Base-by-base conservation (phyloP, 768 basidiomycete species). In the Boletus patriciae region DNA sequence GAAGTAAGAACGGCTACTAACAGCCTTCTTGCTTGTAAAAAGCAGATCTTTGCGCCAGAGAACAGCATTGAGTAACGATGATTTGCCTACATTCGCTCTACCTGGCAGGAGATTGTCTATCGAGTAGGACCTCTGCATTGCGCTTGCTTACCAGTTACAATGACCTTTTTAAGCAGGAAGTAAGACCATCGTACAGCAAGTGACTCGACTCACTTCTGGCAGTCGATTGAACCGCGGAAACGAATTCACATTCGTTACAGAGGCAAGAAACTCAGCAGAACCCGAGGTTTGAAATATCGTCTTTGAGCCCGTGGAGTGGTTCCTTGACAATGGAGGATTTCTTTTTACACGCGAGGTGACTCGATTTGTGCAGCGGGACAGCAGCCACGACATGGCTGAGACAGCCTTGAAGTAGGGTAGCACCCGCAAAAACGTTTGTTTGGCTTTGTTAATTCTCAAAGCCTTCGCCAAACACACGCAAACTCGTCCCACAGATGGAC, bases 31-130 rank as follows among this genome's bases (percentile, higher is more conserved):
- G 69, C 88, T 89, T 0, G 84, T 85, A 38, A 80, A 76, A 16
- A 87, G 68, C 31, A 92, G 70, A 40, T 76, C 73, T 50, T 69
- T 84, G 34, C 86, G 74, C 3, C 82, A 82, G 5, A 90, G 64
- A 5, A 91, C 80, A 13, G 84, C 81, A 60, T 91, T 92, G 10
- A 91, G 77, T 31, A 92, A 70, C 4, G 85, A 81, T 1, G 88
- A 90, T 68, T 92, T 92, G 27, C 90, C 90, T 23, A 78, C 84
- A 64, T 92, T 92, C 3, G 90, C 88, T 57, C 90, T 84, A 19
- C 90, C 90, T 88, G 56, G 19, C 43, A 50, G 18, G 40, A 2
- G 23, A 25, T 34, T 12, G 41, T 42, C 16, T 16, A 36, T 31
- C 45, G 19, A 46, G 42, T 4, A 27, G n/a, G 38, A 41, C 18